Base-by-base conservation (phyloP, 495 filamentous ascomycete species). In the Friedmanniomyces endolithicus region DNA sequence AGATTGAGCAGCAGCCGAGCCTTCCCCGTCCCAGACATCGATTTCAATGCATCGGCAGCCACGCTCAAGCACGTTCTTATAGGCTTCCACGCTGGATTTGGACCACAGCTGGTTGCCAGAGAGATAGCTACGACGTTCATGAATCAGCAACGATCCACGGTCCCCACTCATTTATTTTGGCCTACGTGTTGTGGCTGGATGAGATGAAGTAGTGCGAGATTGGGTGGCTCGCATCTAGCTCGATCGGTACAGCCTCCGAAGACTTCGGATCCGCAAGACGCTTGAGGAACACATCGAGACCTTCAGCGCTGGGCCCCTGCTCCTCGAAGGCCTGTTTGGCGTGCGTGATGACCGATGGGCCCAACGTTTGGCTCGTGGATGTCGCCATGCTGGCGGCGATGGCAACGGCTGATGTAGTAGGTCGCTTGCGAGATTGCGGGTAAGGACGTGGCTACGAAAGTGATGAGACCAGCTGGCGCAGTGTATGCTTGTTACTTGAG, bases 41-140 rank as follows among this genome's bases (percentile, higher is more conserved):
- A 97, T 88, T 71, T 96, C 90, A 49, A 96, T 86, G 56, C 88
- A 95, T 17, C 90, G 81, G 58, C 90, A 92, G n/a, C 90, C 88
- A 22, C 82, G 77, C 11, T 82, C 69, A 33, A 96, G 78, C 16
- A 78, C 89, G 64, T 84, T 84, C 58, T 78, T 86, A 71, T 95
- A 97, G 19, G 85, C 82, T 48, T 85, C 85, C 1, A 83, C 82
- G 54, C 84, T 88, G 31, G 86, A 81, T 54, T 85, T 79, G 58
- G 88, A 88, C 54, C 82, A 92, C 11, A 97, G 75, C 70, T 97
- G 90, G 65, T 96, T 90, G 0, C 90, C 90, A 0, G 85, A 88
- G 56, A 97, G 74, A 63, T 96, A 97, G 0, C 27, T 31, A 31
- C 9, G 9, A 9, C 27, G 27, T 31, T 9, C 27, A 31, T 4